These are phyloP conservation scores for Colletotrichum echinochloae DNA, from an alignment of 2,329 filamentous ascomycete genomes.

Conservation along the genomic window DNA sequence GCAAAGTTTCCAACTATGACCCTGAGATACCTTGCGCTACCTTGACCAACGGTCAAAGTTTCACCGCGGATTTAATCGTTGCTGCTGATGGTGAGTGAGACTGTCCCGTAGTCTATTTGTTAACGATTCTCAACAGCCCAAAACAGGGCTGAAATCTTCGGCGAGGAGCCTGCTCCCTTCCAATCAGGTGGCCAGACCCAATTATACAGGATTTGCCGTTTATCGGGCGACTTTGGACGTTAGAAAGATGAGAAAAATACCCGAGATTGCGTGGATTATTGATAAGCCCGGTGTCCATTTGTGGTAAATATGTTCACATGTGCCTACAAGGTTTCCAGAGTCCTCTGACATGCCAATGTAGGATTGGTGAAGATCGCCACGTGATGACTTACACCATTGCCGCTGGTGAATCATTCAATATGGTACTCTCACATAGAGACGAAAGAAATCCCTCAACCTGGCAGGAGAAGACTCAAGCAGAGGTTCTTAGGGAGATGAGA, in stretches of 20 bases:
- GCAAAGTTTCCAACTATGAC: constrained; percentile 45
- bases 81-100: constrained; percentile 50
- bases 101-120: neutral
- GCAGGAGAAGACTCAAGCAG: constrained; percentile 42
- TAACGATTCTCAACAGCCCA: too few species aligned
- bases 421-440: constrained; percentile 59
- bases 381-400: constrained; percentile 61
- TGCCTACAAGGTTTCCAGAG: neutral
- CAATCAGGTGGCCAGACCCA: constrained; percentile 36
- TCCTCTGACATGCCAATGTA: constrained; percentile 30
- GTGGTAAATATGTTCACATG: constrained; percentile 46
- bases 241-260: constrained; percentile 50
- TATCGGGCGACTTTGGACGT: constrained; percentile 56
- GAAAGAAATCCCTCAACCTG: constrained; percentile 49
- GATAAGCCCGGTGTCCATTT: constrained; percentile 54
- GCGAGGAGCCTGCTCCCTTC: constrained; percentile 43
- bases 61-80: constrained; percentile 49
- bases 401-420: constrained; percentile 56
- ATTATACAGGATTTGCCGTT: constrained; percentile 53
- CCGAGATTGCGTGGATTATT: constrained; percentile 53
- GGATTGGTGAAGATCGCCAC: constrained; percentile 56
- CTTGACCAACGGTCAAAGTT: constrained; percentile 43
- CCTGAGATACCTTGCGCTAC: constrained; percentile 42
- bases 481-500: constrained; percentile 49
- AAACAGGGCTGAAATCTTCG: constrained; percentile 48